These are phyloP conservation scores for Piper longum DNA, from an alignment of 164 flowering plant species.

Conservation along the genomic window DNA sequence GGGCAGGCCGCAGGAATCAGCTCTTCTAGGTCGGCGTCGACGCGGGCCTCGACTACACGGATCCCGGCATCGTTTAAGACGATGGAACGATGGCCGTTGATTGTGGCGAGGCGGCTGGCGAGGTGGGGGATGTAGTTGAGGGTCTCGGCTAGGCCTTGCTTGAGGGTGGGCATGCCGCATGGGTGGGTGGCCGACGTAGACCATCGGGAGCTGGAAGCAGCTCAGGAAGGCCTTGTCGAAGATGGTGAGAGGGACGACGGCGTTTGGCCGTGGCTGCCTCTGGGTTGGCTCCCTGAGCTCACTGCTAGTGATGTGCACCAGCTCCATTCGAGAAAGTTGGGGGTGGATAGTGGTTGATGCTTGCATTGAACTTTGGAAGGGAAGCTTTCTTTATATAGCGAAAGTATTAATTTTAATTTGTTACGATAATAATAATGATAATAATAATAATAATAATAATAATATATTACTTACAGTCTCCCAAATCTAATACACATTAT, in stretches of 20 bases:
- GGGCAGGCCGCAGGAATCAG: slow-evolving; percentile 3
- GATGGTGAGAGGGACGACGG: slow-evolving; percentile 5
- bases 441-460: too few relatives aligned
- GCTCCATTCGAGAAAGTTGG: too few relatives aligned
- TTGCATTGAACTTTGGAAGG: too few relatives aligned
- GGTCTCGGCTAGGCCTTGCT: slow-evolving; percentile 3
- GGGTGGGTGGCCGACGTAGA: slow-evolving; percentile 4
- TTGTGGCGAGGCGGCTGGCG: slow-evolving; percentile 5
- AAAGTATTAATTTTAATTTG: too few relatives aligned
- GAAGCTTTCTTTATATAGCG: too few relatives aligned
- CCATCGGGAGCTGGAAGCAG: not conserved
- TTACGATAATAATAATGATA: too few relatives aligned
- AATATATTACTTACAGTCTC: too few relatives aligned
- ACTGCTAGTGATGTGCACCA: slow-evolving; percentile 2
- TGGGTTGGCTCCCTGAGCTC: slow-evolving; percentile 3
- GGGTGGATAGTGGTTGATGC: too few relatives aligned
- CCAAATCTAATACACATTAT: too few relatives aligned
- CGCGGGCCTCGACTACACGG: slow-evolving; percentile 7
- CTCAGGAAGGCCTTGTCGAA: slow-evolving; percentile 8
- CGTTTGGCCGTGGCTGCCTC: slow-evolving; percentile 1
- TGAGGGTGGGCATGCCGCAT: slow-evolving; percentile 4
- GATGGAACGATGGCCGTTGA: not conserved
- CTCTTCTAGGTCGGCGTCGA: slow-evolving; percentile 1
- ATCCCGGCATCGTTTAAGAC: slow-evolving; percentile 8
- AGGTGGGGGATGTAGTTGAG: slow-evolving; percentile 6